Evolutionary conservation across 1,139 yeast genomes (phyloP).

Genomic region (Lodderomyces oxycetoniae): DNA sequence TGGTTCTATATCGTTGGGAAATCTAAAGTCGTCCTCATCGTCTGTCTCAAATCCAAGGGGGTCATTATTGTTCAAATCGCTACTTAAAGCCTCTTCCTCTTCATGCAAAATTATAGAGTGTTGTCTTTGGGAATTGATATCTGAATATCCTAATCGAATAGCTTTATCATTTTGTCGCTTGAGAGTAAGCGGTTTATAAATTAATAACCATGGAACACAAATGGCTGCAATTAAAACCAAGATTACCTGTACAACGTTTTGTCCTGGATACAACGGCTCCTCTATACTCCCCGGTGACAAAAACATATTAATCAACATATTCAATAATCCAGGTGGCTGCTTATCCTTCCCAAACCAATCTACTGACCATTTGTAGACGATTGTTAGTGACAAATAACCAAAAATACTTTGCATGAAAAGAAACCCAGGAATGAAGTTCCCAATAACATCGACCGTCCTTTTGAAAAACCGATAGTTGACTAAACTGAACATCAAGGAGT

Average conservation of each 20-base stretch:
- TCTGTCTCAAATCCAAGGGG: slow-evolving; percentile 15
- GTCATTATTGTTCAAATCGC: slow-evolving; percentile 23
- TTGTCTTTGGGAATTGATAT: slow-evolving; percentile 30
- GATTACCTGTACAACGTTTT: slow-evolving; percentile 69
- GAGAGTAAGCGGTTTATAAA: slow-evolving; percentile 81
- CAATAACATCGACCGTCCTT: slow-evolving; percentile 78
- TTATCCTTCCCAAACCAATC: slow-evolving; percentile 78
- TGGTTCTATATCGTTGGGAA: slow-evolving; percentile 49
- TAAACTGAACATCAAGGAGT: slow-evolving; percentile 78
- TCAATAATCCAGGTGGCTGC: slow-evolving; percentile 88
- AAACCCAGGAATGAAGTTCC: slow-evolving; percentile 91
- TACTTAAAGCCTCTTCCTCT: slow-evolving; percentile 25
- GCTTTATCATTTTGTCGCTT: slow-evolving; percentile 35
- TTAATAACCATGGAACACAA: slow-evolving; percentile 92
- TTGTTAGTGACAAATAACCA: slow-evolving; percentile 81
- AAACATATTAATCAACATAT: slow-evolving; percentile 95
- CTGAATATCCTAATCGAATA: slow-evolving; percentile 31
- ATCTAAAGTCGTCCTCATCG: slow-evolving; percentile 28
- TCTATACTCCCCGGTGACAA: slow-evolving; percentile 87
- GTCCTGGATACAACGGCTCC: slow-evolving; percentile 80
- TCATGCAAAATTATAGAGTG: slow-evolving; percentile 33
- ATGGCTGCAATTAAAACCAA: slow-evolving; percentile 72
- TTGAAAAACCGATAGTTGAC: slow-evolving; percentile 74
- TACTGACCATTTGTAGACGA: slow-evolving; percentile 89
- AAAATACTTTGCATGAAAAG: slow-evolving; percentile 94